Conservation (phyloP, 768 basidiomycete genomes). For the Baorangia bicolor region DNA sequence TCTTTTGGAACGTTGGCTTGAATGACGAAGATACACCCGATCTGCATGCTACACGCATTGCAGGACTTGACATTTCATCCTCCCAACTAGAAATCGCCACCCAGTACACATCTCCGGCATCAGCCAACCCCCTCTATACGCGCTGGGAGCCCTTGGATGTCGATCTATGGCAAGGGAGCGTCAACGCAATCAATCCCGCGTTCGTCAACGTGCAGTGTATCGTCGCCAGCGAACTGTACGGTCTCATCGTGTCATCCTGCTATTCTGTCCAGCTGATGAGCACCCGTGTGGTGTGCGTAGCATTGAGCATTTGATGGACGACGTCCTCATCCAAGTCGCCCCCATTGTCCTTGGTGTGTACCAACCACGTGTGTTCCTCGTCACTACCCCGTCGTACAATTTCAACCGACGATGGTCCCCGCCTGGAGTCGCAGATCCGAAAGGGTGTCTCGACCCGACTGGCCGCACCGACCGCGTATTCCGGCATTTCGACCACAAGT, state of each 20-base stretch:
- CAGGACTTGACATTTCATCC: conserved; percentile 66
- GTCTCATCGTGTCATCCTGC: conserved; percentile 1
- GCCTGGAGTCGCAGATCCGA: conserved; percentile 43
- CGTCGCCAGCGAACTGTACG: conserved; percentile 80
- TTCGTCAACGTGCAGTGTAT: conserved; percentile 71
- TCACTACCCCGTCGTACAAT: conserved; percentile 85
- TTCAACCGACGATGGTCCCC: conserved; percentile 77
- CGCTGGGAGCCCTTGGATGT: conserved; percentile 72
- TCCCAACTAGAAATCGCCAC: conserved; percentile 56
- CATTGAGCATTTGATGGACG: conserved; percentile 73
- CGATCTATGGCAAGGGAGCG: conserved; percentile 72
- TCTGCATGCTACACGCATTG: conserved; percentile 54
- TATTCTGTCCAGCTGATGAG: conserved; percentile 2
- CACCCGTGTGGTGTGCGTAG: conserved; percentile 38
- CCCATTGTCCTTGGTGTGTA: conserved; percentile 77
- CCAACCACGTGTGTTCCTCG: conserved; percentile 65
- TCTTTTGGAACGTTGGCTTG: conserved; percentile 23
- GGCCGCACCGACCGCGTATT: conserved; percentile 70
- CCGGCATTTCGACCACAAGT: conserved; percentile 82
- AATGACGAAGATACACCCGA: conserved; percentile 48
- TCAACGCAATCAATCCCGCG: conserved; percentile 63
- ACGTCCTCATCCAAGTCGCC: conserved; percentile 60
- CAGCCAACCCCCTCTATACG: conserved; percentile 30
- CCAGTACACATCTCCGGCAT: conserved; percentile 44
- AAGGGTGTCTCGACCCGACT: conserved; percentile 73